Conservation (phyloP, 352 stramenopile genomes). For the Elongisporangium prolatum region DNA sequence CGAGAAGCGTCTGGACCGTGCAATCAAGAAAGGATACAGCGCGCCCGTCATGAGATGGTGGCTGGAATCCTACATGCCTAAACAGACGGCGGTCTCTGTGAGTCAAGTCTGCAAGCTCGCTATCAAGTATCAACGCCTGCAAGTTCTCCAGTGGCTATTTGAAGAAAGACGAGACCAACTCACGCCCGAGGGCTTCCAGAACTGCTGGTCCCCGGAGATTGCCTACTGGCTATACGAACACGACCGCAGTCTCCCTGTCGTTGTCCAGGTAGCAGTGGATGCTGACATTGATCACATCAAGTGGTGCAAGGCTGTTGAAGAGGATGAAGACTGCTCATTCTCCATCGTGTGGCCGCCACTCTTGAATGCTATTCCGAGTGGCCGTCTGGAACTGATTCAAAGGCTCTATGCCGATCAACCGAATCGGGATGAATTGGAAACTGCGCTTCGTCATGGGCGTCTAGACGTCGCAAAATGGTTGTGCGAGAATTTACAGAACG, state of each 20-base stretch:
- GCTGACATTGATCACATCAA: neutral
- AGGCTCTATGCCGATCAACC: neutral
- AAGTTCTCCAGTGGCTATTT: neutral
- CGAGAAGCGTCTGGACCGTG: neutral
- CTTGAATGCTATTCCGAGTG: neutral
- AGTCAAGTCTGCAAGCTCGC: neutral
- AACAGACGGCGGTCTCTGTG: neutral
- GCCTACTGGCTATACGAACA: neutral
- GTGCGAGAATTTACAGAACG: neutral
- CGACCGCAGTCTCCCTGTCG: neutral
- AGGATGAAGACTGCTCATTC: constrained; percentile 14
- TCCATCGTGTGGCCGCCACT: neutral
- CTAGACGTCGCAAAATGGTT: neutral
- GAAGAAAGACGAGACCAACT: neutral
- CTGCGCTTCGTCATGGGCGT: neutral
- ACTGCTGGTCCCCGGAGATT: neutral
- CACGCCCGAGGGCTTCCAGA: neutral
- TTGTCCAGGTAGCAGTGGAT: neutral
- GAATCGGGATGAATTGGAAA: neutral
- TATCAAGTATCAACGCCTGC: neutral
- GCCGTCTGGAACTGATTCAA: neutral
- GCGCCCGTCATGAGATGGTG: neutral
- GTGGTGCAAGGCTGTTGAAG: neutral
- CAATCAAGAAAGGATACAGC: neutral
- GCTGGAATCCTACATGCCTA: neutral